Percentiles rank a stretch among this genome's conserved stretches.
phyloP scores from a whole-genome alignment of 257 asterid genomes.

The Plectranthus barbatus region DNA sequence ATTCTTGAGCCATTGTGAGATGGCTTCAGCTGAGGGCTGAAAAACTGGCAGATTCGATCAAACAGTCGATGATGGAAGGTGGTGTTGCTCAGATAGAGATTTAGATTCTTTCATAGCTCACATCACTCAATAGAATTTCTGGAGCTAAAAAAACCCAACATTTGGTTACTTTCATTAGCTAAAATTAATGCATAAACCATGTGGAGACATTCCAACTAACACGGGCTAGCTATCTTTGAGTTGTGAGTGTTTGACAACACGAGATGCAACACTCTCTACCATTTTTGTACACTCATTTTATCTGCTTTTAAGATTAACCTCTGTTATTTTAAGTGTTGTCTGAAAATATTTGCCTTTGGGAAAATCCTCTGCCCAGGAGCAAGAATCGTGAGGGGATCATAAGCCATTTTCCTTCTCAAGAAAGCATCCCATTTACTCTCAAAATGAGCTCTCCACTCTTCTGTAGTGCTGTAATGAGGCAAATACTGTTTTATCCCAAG shows the following conservation, averaged over 20 bases:
- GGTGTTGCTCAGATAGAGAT: background rate
- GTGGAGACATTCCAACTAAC: background rate
- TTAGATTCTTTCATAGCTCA: background rate
- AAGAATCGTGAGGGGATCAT: conserved; percentile 76
- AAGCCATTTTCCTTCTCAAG: conserved; percentile 46
- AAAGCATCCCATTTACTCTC: conserved; percentile 63
- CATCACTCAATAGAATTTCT: background rate
- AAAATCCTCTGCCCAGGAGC: conserved; percentile 91
- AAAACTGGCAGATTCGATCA: background rate
- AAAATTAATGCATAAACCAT: background rate
- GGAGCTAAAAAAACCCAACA: no score
- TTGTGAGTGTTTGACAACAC: background rate
- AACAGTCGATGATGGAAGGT: background rate
- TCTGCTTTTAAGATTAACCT: background rate
- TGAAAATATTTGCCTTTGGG: conserved; percentile 26
- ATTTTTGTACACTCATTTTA: conserved; percentile 9
- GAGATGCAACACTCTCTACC: background rate
- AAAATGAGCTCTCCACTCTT: conserved; percentile 84
- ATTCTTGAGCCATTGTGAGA: no score
- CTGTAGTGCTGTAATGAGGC: conserved; percentile 57
- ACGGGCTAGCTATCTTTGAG: background rate
- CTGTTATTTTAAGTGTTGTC: conserved; percentile 3
- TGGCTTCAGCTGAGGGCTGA: no score
- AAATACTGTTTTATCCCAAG: conserved; percentile 75
- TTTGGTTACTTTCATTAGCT: background rate